Evolutionary conservation across 2,329 filamentous ascomycete genomes (phyloP), one percentile per base, ranked within the genome.

Genomic region (Cladosporium velox): DNA sequence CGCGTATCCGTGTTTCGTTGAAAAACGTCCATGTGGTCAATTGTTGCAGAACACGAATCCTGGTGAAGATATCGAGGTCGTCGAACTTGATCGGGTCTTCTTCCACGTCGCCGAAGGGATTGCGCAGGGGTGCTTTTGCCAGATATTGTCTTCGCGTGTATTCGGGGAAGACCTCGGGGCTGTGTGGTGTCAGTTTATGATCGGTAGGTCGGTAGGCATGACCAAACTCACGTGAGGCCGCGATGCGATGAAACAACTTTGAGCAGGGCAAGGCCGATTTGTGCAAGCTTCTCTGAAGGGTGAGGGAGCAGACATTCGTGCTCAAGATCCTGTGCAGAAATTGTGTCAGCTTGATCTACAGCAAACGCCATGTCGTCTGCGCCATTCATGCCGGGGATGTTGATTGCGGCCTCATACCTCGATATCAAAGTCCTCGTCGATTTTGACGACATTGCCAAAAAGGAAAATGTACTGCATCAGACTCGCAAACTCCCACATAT

Each of bases 401-500:
- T 58, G 62, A 28, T 32, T 52, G 44, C 49, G 52, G 52, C 30
- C 15, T 21, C 81, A 73, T 87, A 97, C 95, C 82, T 98, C 93
- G 70, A 97, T 91, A 75, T 94, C 92, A 69, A 97, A 85, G 75
- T 90, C 88, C 69, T 96, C 91, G 72, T 95, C 90, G 70, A 98
- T 91, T 81, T 96, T 97, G 77, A 96, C 89, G 52, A 89, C 89
- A 73, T 90, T 89, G 68, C 94, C 93, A 78, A 99, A 99, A 49
- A 94, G 87, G 77, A 90, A 91, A 68, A 98, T 91, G 86, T 93
- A 99, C 80, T 99, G 94, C 80, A 90, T 93, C 8, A 98, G 82
- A 74, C 93, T 94, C 68, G 94, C 92, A 79, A 98, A 97, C 78
- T 97, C 91, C 93, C 94, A 98, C 85, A 91, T 93, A 76, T 91